Conservation (phyloP, 2,329 filamentous ascomycete genomes). For the Purpureocillium takamizusanense region DNA sequence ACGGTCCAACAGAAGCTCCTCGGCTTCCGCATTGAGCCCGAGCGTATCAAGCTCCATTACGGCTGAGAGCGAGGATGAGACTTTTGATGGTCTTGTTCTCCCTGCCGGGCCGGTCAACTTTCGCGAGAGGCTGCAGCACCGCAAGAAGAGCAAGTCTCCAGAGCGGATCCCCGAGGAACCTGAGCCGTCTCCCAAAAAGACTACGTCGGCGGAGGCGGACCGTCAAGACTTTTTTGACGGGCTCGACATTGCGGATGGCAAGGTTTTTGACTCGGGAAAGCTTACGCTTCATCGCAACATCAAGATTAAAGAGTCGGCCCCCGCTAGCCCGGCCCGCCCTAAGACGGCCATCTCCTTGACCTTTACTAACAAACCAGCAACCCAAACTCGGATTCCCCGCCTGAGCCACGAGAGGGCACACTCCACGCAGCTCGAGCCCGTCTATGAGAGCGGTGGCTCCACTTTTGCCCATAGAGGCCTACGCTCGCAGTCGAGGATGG, state of each 20-base stretch:
- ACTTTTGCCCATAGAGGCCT: constrained; percentile 48
- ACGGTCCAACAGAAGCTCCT: constrained; percentile 76
- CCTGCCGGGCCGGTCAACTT: constrained; percentile 80
- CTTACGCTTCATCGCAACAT: constrained; percentile 85
- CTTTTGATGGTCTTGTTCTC: constrained; percentile 79
- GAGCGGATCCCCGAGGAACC: constrained; percentile 34
- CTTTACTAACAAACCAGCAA: constrained; percentile 71
- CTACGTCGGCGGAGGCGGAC: constrained; percentile 30
- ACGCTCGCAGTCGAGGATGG: constrained; percentile 57
- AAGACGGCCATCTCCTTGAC: constrained; percentile 78
- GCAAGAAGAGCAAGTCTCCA: constrained; percentile 53
- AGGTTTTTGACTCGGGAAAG: constrained; percentile 72
- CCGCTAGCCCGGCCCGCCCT: constrained; percentile 60
- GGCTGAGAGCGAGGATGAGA: constrained; percentile 87
- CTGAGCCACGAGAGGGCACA: constrained; percentile 64
- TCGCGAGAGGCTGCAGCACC: constrained; percentile 64
- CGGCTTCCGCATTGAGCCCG: constrained; percentile 80
- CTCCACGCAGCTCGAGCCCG: constrained; percentile 72
- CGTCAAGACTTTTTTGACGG: constrained; percentile 77
- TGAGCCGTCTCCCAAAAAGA: constrained; percentile 19
- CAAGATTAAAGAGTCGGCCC: constrained; percentile 67
- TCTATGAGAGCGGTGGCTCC: constrained; percentile 79
- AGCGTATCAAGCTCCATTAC: constrained; percentile 89
- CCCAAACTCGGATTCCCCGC: constrained; percentile 67
- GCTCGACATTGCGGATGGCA: constrained; percentile 77